Evolutionary conservation across 1,284 basidiomycete genomes (phyloP).

Genomic region (Schizopora paradoxa): DNA sequence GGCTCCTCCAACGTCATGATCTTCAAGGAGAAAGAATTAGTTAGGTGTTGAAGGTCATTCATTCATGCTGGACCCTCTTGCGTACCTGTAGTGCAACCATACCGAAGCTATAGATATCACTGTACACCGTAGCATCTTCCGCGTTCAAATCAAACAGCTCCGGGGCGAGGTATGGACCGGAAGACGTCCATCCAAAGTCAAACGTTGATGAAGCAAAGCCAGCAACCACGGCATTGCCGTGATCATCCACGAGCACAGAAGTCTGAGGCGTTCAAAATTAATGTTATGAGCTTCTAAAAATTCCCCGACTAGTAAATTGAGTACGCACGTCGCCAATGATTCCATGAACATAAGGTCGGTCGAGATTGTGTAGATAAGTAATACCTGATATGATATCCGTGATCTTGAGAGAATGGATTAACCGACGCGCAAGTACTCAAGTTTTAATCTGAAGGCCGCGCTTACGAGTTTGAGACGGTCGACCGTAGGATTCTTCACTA

Average conservation of each 20-base stretch:
- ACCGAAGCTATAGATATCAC: slow-evolving; percentile 16
- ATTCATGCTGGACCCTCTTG: no score
- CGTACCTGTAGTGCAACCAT: slow-evolving; percentile 11
- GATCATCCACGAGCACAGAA: slow-evolving; percentile 9
- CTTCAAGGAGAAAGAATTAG: no score
- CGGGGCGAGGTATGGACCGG: slow-evolving; percentile 10
- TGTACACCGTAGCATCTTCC: background rate
- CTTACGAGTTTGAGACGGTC: slow-evolving; percentile 15
- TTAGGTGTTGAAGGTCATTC: no score
- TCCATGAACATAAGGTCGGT: slow-evolving; percentile 14
- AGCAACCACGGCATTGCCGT: slow-evolving; percentile 8
- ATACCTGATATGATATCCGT: slow-evolving; percentile 13
- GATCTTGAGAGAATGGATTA: slow-evolving; percentile 6
- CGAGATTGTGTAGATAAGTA: slow-evolving; percentile 7
- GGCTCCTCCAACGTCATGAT: slow-evolving; percentile 15
- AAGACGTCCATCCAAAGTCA: slow-evolving; percentile 6
- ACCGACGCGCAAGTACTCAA: background rate
- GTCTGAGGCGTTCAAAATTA: background rate
- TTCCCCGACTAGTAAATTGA: background rate
- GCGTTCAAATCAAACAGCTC: slow-evolving; percentile 1
- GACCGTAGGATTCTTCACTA: slow-evolving; percentile 9
- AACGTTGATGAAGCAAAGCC: slow-evolving; percentile 15
- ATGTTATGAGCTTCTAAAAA: no score
- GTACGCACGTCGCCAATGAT: slow-evolving; percentile 4
- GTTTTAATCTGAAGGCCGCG: no score